phyloP scores from a whole-genome alignment of 768 basidiomycete species.

The Asterophora lycoperdoides region DNA sequence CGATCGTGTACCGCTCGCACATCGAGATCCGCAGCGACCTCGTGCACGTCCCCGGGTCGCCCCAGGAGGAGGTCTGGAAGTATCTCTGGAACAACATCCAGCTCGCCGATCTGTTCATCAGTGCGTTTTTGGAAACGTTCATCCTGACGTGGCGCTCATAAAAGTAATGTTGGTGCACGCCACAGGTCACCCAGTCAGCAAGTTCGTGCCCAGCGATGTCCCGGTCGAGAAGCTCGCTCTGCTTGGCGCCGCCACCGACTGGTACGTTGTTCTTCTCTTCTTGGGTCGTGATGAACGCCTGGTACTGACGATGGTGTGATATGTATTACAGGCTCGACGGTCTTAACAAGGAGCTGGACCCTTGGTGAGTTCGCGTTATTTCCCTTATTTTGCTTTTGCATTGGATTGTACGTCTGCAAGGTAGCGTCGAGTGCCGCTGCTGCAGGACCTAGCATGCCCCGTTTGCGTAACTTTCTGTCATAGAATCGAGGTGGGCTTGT shows the following conservation, averaged over 20 bases:
- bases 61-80: slow-evolving; percentile 90
- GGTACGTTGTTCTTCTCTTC: slow-evolving; percentile 38
- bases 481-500: no score
- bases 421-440: background rate
- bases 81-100: slow-evolving; percentile 94
- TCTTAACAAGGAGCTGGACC: slow-evolving; percentile 81
- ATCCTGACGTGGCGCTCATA: no score
- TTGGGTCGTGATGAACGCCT: slow-evolving; percentile 1
- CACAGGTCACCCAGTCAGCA: slow-evolving; percentile 81
- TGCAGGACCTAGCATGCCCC: background rate
- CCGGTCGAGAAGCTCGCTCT: slow-evolving; percentile 65
- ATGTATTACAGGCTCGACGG: slow-evolving; percentile 69
- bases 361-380: slow-evolving; percentile 37
- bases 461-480: no score
- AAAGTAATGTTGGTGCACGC: background rate
- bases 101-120: slow-evolving; percentile 87
- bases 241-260: slow-evolving; percentile 82
- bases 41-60: slow-evolving; percentile 73
- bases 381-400: background rate
- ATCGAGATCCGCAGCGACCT: slow-evolving; percentile 92
- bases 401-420: background rate
- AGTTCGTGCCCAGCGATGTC: slow-evolving; percentile 88
- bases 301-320: slow-evolving; percentile 3
- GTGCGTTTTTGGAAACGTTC: no score
- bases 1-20: slow-evolving; percentile 92